Evolutionary conservation across 2,329 filamentous ascomycete genomes (phyloP), one percentile per base, ranked within the genome.

Genomic region (Aureobasidium sp.): DNA sequence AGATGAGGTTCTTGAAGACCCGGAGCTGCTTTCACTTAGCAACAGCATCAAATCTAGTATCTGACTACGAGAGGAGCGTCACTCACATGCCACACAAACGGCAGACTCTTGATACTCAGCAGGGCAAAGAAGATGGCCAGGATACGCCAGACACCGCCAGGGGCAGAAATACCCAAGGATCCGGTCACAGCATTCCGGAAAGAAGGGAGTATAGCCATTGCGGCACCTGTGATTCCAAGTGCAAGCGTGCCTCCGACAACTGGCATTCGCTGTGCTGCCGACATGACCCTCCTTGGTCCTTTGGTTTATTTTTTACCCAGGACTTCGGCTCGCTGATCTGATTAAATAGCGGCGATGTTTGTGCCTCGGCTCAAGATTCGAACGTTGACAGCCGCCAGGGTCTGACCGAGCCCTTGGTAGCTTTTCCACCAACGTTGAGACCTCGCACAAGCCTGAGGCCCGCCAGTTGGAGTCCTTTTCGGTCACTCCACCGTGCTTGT

Each of bases 51-150:
- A 3, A 5, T 19, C 35, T 19, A 3, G 12, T 38, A 19, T 4
- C 5, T 38, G n/a, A n/a, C 17, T 12, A 17, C 21, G 35, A 38
- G 6, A 19, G 6, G 11, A 14, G 7, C 10, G n/a, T 14, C 2
- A 51, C 48, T 22, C 21, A 87, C 83, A 60, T 88, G 88, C 87
- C 87, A 91, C 8, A 80, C 79, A 37, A 88, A 76, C 0, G 87
- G 87, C 56, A 90, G 63, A 56, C 78, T 86, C 75, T 91, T 91
- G 71, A 84, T 74, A 67, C 90, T 91, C 38, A 79, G 61, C 6
- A 84, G 42, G 11, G 80, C 72, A 53, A 86, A 79, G 11, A 79
- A 47, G 12, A 84, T 40, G n/a, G 65, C 62, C 25, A 68, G 35
- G 4, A 64, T 62, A 49, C 61, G 65, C 66, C 68, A 71, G 39